Base-by-base conservation (phyloP, 345 rosid genomes). In the Eucalyptus regnans region DNA sequence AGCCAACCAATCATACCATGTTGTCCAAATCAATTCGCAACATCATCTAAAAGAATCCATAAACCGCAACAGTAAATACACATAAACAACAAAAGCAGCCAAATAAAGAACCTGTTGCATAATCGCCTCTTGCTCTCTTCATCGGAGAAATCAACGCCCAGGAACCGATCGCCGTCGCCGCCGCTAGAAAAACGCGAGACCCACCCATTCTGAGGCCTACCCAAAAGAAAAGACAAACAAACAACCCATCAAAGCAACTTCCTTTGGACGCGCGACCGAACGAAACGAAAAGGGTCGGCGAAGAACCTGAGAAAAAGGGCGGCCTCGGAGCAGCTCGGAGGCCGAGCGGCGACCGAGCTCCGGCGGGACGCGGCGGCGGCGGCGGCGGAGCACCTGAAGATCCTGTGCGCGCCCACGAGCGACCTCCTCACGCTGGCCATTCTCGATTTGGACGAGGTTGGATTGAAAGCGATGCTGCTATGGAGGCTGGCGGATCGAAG, bases 101-200 rank as follows among this genome's bases (percentile, higher is more conserved):
- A 46, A 37, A 41, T 41, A 23, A 12, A 5, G 22, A 68, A 93
- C 99, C 99, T 97, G 93, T 97, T 97, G 92, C 89, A 91, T 62
- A 96, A 87, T 80, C 94, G 96, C 90, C 98, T 91, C 91, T 92
- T 96, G 92, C 91, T 95, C 92, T 96, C 98, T 86, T 95, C 96
- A 50, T 54, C 92, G 87, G 98, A 95, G 90, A 96, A 94, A 90
- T 95, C 96, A 27, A 95, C 90, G 85, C 92, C 93, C 11, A 89
- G 87, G 56, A 92, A 92, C 87, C 91, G 93, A 56, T 87, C 46
- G 48, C 66, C 46, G 2, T 90, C 6, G 68, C 56, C 89, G 46
- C 83, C n/a, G 27, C 84, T 91, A 22, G 93, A 92, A 89, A 93
- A 96, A 89, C 90, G 92, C 41, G 91, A 76, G 88, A 92, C 89